A percentile compares a stretch with the other conserved stretches of the same genome.
phyloP scores from a whole-genome alignment of 352 stramenopile species.

The Globisporangium perplexum region DNA sequence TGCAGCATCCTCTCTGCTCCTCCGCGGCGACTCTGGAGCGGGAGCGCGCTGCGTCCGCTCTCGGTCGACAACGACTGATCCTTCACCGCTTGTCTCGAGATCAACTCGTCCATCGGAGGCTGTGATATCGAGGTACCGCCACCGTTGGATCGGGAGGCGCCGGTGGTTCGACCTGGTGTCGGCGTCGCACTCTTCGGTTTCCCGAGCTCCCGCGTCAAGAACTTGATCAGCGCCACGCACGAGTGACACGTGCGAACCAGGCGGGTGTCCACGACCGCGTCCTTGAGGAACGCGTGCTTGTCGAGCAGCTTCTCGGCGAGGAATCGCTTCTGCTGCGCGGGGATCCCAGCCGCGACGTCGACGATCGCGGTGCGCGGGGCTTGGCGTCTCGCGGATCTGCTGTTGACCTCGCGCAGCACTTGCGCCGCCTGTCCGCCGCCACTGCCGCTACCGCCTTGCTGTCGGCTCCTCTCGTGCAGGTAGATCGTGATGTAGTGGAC shows the following conservation, averaged over 20 bases:
- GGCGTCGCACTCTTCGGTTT: constrained; percentile 6
- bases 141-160: background rate
- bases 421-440: constrained; percentile 7
- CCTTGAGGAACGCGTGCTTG: constrained; percentile 69
- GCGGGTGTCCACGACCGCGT: constrained; percentile 56
- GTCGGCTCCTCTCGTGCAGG: constrained; percentile 23
- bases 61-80: constrained; percentile 7
- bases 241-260: constrained; percentile 50
- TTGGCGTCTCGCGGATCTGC: background rate
- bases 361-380: background rate
- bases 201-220: constrained; percentile 40
- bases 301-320: constrained; percentile 42
- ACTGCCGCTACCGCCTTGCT: constrained; percentile 17
- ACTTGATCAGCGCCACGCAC: constrained; percentile 53
- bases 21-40: background rate
- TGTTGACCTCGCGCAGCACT: constrained; percentile 2
- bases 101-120: constrained; percentile 2
- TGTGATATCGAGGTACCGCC: background rate
- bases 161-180: background rate
- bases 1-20: background rate
- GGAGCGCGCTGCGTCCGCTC: background rate
- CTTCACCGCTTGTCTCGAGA: constrained; percentile 7
- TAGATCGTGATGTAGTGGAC: constrained; percentile 58
- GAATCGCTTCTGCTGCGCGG: constrained; percentile 23
- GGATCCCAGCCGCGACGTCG: constrained; percentile 19